Evolutionary conservation across 1,139 yeast species (phyloP).

Genomic region (Hyphopichia fennica): DNA sequence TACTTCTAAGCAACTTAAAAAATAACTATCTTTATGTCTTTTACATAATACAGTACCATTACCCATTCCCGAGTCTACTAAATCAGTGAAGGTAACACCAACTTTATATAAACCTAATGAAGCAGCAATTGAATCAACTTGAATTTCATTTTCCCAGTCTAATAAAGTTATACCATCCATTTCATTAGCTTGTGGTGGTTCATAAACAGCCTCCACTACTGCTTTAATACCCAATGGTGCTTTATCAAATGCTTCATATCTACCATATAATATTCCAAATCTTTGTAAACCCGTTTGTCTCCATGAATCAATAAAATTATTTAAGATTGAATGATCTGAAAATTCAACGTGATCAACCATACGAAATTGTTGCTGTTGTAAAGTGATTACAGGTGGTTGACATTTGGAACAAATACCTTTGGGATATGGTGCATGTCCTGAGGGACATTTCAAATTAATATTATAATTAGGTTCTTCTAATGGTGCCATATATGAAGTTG

Average conservation of each 20-base stretch:
- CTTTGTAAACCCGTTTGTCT: conserved; percentile 85
- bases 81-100: conserved; percentile 87
- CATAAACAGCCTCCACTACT: conserved; percentile 89
- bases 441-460: conserved; percentile 63
- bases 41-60: conserved; percentile 90
- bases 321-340: conserved; percentile 68
- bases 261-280: conserved; percentile 81
- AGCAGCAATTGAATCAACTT: conserved; percentile 56
- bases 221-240: conserved; percentile 95
- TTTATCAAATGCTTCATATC: conserved; percentile 71
- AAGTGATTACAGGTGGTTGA: conserved; percentile 92
- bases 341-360: conserved; percentile 98
- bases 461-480: conserved; percentile 68
- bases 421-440: conserved; percentile 94
- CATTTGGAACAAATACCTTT: conserved; percentile 95
- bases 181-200: conserved; percentile 87
- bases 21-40: conserved; percentile 89
- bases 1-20: conserved; percentile 81
- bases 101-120: conserved; percentile 67
- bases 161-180: conserved; percentile 77
- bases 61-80: conserved; percentile 81
- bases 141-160: conserved; percentile 58
- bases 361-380: conserved; percentile 86
- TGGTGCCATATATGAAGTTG: conserved; percentile 75
- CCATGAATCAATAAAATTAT: conserved; percentile 89